phyloP scores from a whole-genome alignment of 106 monocot genomes.

The Apostasia shenzhenica region DNA sequence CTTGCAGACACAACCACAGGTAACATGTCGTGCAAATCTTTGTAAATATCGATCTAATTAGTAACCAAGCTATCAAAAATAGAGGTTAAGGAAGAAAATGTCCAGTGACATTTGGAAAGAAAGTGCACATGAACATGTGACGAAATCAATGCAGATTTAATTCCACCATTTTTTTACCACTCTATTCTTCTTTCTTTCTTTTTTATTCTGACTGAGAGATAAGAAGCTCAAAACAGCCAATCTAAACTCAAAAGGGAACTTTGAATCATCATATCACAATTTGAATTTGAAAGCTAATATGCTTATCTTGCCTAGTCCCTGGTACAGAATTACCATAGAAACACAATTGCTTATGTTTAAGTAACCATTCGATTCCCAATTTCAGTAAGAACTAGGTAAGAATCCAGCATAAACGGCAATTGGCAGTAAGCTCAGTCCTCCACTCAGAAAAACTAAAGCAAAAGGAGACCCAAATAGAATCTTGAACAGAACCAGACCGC shows the following conservation, averaged over 20 bases:
- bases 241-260: background rate
- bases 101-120: too few species aligned
- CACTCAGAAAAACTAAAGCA: background rate
- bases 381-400: background rate
- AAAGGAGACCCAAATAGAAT: too few species aligned
- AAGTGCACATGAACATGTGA: too few species aligned
- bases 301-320: background rate
- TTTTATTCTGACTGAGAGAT: too few species aligned
- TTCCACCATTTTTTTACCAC: too few species aligned
- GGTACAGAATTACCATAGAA: background rate
- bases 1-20: too few species aligned
- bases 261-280: background rate
- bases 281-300: background rate
- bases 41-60: too few species aligned
- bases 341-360: background rate
- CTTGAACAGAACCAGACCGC: background rate
- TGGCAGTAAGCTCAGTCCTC: background rate
- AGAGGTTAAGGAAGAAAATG: too few species aligned
- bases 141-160: too few species aligned
- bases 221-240: background rate
- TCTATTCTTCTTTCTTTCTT: too few species aligned
- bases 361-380: background rate
- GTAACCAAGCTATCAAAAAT: too few species aligned
- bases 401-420: background rate
- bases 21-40: too few species aligned